Evolutionary conservation across 805 yeast species (phyloP).

Genomic region (Blastobotrys americana): DNA sequence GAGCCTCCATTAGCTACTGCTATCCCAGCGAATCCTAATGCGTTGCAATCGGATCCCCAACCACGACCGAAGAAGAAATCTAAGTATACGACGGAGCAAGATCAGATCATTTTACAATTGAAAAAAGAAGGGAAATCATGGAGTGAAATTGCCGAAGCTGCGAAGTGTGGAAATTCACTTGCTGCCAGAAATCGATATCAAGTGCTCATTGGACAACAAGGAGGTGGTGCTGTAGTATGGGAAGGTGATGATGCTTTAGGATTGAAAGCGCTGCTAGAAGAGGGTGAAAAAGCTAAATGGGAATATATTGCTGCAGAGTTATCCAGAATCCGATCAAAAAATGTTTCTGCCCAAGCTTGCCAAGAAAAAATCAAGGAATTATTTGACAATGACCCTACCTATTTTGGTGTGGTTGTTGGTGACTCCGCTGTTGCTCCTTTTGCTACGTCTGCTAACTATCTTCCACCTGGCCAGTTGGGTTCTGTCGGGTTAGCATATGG

Average conservation of each 20-base stretch:
- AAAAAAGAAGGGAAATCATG: conserved; percentile 60
- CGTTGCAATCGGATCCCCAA: conserved; percentile 36
- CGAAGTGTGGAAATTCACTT: conserved; percentile 56
- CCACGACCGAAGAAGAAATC: conserved; percentile 54
- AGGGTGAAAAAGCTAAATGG: conserved; percentile 68
- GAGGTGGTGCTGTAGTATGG: conserved; percentile 64
- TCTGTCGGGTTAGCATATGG: background rate
- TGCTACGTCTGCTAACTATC: conserved; percentile 1
- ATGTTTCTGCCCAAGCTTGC: conserved; percentile 46
- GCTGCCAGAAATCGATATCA: conserved; percentile 76
- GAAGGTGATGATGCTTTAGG: conserved; percentile 46
- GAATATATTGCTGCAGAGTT: conserved; percentile 55
- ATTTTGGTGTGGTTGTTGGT: conserved; percentile 44
- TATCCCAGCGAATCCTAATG: conserved; percentile 37
- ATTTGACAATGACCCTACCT: conserved; percentile 48
- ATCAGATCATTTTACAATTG: conserved; percentile 51
- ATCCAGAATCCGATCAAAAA: conserved; percentile 43
- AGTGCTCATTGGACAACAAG: conserved; percentile 76
- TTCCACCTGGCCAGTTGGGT: background rate
- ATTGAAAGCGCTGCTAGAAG: conserved; percentile 51
- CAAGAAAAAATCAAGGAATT: conserved; percentile 46
- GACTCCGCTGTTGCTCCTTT: conserved; percentile 3
- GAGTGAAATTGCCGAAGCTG: conserved; percentile 63
- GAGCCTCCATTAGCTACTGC: conserved; percentile 43
- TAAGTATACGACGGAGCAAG: conserved; percentile 66